phyloP scores from a whole-genome alignment of 1,139 yeast genomes.

The Pichia sp. region DNA sequence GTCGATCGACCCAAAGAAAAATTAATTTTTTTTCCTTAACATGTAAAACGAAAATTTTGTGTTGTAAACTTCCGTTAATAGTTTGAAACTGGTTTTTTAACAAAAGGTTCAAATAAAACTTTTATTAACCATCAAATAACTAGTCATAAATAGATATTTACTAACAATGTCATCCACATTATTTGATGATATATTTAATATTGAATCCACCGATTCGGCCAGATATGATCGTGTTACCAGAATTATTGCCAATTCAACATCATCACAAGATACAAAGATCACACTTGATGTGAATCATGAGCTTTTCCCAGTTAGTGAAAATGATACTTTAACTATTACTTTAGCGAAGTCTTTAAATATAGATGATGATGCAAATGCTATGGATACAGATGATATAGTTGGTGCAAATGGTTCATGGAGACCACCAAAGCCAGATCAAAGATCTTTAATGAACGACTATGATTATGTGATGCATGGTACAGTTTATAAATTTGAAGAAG shows the following conservation, averaged over 20 bases:
- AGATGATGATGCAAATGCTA: conserved; percentile 41
- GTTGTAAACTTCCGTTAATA: too few species aligned
- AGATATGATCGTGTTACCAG: conserved; percentile 91
- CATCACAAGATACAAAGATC: conserved; percentile 75
- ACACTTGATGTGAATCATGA: conserved; percentile 91
- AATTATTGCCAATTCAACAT: conserved; percentile 80
- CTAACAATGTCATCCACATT: conserved; percentile 65
- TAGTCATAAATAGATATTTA: background rate
- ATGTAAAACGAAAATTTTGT: too few species aligned
- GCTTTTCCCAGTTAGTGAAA: conserved; percentile 74
- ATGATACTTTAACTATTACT: conserved; percentile 82
- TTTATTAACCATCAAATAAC: background rate
- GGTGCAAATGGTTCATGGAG: conserved; percentile 81
- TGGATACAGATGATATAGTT: conserved; percentile 30
- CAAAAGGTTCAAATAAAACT: background rate
- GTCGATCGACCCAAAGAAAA: too few species aligned
- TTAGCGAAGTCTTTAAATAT: conserved; percentile 67
- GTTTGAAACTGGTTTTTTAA: too few species aligned
- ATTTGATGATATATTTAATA: conserved; percentile 89
- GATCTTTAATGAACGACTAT: conserved; percentile 89
- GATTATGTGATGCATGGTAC: conserved; percentile 99
- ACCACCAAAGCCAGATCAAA: conserved; percentile 78
- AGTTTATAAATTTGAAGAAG: conserved; percentile 93
- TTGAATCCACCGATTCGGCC: conserved; percentile 79
- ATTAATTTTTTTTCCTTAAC: too few species aligned